Evolutionary conservation across 1,139 yeast species (phyloP), one percentile per base, ranked within the genome.

Genomic region (Yamadazyma spencermartinsiae): DNA sequence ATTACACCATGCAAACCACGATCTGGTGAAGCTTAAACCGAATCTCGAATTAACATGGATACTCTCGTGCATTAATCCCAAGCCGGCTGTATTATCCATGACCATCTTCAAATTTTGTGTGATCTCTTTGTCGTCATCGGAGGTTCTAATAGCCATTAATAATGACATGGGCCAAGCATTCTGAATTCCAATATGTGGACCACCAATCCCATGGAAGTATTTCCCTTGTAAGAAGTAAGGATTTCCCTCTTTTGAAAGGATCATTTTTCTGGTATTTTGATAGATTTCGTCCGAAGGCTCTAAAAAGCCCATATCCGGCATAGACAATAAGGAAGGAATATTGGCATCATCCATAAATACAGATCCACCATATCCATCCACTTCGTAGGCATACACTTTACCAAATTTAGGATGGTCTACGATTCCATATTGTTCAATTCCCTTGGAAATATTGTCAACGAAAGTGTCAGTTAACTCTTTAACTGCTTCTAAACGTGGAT

Each of bases 1-100:
- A 56, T 88, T 89, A 51, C 95, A 87, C 96, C 96, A 89, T 3
- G 96, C 86, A 64, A 89, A 89, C 96, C 96, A 88, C 2, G 90
- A 76, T 42, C 95, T 66, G 0, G 95, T 84, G 52, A 60, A 83
- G 15, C 59, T 61, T 6, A 37, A 31, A 1, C 82, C 82, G 8
- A 57, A 54, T 1, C 67, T 66, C 2, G 74, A 63, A 49, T 82
- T 74, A 3, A 87, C 95, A 46, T 85, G 68, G 3, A 88, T 79
- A 45, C 86, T 77, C 61, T 88, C 96, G 55, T 88, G 96, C 80
- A 88, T 82, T 41, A 88, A 69, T 0, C 96, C 96, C 13, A 87
- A 65, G 0, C 80, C 82, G 2, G 75, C 86, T 0, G 96, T 87
- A 6, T 79, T 76, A 11, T 63, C 63, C 68, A 82, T 74, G 7